Conservation (phyloP, 225 moss, liverwort and hornwort genomes). For the Polytrichum formosum region DNA sequence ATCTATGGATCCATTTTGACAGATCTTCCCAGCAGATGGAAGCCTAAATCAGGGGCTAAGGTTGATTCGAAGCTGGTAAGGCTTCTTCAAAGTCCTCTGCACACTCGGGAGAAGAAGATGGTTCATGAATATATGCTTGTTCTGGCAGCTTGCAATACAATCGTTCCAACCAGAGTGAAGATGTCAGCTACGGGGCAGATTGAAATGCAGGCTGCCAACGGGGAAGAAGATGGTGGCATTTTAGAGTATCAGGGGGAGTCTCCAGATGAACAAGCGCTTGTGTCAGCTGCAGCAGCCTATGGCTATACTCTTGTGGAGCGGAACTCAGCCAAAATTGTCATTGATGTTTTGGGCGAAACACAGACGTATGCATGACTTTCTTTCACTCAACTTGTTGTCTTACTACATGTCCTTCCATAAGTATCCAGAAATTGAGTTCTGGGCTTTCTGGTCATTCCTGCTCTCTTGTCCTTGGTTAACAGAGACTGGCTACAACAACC, state of each 20-base stretch:
- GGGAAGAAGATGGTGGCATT: slow-evolving; percentile 13
- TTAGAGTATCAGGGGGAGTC: slow-evolving; percentile 48
- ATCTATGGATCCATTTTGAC: slow-evolving; percentile 4
- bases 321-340: slow-evolving; percentile 29
- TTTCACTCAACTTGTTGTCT: no score
- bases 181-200: slow-evolving; percentile 34
- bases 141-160: slow-evolving; percentile 52
- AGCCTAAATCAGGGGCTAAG: slow-evolving; percentile 40
- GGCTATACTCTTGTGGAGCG: slow-evolving; percentile 48
- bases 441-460: no score
- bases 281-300: slow-evolving; percentile 43
- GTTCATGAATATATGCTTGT: slow-evolving; percentile 50
- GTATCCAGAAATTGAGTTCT: no score
- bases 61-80: slow-evolving; percentile 42
- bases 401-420: no score
- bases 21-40: slow-evolving; percentile 36
- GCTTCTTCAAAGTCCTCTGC: slow-evolving; percentile 33
- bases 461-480: no score
- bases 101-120: slow-evolving; percentile 26
- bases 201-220: slow-evolving; percentile 38
- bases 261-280: slow-evolving; percentile 55
- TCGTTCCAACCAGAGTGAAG: slow-evolving; percentile 54
- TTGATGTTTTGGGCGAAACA: slow-evolving; percentile 37
- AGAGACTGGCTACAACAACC: background rate
- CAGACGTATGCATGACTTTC: slow-evolving; percentile 25